Base-by-base conservation (phyloP, 2,329 filamentous ascomycete genomes). In the Hirsutella thompsonii region DNA sequence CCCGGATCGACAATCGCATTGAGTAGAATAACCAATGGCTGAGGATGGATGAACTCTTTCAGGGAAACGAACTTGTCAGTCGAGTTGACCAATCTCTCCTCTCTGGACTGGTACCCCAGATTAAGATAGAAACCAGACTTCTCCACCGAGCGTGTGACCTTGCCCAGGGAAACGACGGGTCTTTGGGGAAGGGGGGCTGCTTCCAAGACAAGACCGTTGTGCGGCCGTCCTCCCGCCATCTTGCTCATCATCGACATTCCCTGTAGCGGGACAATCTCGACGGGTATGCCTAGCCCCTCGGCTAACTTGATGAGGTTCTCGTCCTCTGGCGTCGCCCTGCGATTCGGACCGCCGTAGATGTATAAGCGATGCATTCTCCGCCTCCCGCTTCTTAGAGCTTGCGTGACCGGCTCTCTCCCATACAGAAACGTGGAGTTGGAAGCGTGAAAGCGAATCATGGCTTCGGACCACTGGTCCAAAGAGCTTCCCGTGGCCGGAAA, bases 381-480 rank as follows among this genome's bases (percentile, higher is more conserved):
- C 28, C 77, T 71, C 10, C 68, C 68, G 37, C 63, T 57, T 48
- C 72, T 77, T 18, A 98, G 66, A 0, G 88, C 89, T 18, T 89
- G 83, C 46, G 83, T 72, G 19, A 96, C 86, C 2, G 85, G 79
- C 2, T 83, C 84, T 36, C 74, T 76, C 5, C 92, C 92, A 55
- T 94, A 96, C 2, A 98, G 68, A 51, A 95, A 96, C 46, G 94
- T 83, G 0, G 89, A 94, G 5, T 86, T 85, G 0, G 90, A n/a
- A n/a, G n/a, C n/a, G n/a, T n/a, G n/a, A n/a, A n/a, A n/a, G n/a
- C n/a, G n/a, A n/a, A n/a, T n/a, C n/a, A n/a, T n/a, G n/a, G n/a
- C n/a, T n/a, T n/a, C n/a, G n/a, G n/a, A n/a, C n/a, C n/a, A n/a
- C n/a, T n/a, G n/a, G n/a, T n/a, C n/a, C n/a, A n/a, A n/a, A n/a